phyloP scores from a whole-genome alignment of 805 yeast genomes.

The Metschnikowia henanensis region DNA sequence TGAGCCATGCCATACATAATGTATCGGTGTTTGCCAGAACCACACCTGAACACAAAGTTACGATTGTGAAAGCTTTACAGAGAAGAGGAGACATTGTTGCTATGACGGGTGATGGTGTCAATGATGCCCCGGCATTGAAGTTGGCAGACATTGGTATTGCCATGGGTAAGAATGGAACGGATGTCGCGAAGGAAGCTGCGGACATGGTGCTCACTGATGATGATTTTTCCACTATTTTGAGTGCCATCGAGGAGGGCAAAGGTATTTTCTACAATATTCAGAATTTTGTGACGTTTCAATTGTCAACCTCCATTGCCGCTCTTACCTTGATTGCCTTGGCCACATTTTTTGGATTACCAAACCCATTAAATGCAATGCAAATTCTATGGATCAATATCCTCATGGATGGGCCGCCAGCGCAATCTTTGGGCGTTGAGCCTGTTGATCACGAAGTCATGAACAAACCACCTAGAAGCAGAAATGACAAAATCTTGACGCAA shows the following conservation, averaged over 20 bases:
- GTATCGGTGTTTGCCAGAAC: constrained; percentile 94
- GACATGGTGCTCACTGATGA: constrained; percentile 98
- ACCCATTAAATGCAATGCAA: constrained; percentile 97
- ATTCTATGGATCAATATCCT: constrained; percentile 95
- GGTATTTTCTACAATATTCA: constrained; percentile 96
- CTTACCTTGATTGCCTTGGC: constrained; percentile 84
- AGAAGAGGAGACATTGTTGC: constrained; percentile 94
- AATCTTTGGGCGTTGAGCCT: constrained; percentile 95
- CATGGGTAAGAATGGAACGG: constrained; percentile 94
- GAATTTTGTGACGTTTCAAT: constrained; percentile 90
- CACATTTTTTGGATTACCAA: constrained; percentile 84
- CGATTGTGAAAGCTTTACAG: constrained; percentile 87
- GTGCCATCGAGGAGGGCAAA: constrained; percentile 96
- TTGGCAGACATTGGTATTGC: constrained; percentile 95
- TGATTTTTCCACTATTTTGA: constrained; percentile 90
- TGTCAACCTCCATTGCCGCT: constrained; percentile 96
- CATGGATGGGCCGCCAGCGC: constrained; percentile 99
- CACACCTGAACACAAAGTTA: constrained; percentile 90
- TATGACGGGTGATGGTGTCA: constrained; percentile 99
- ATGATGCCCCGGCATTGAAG: constrained; percentile 97
- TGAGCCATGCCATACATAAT: constrained; percentile 73
- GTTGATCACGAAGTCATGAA: constrained; percentile 95
- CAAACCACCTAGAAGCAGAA: constrained; percentile 91
- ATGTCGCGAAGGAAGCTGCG: constrained; percentile 97
- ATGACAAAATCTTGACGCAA: constrained; percentile 77